Evolutionary conservation across 257 asterid genomes (phyloP).

Genomic region (Fraxinus americana): DNA sequence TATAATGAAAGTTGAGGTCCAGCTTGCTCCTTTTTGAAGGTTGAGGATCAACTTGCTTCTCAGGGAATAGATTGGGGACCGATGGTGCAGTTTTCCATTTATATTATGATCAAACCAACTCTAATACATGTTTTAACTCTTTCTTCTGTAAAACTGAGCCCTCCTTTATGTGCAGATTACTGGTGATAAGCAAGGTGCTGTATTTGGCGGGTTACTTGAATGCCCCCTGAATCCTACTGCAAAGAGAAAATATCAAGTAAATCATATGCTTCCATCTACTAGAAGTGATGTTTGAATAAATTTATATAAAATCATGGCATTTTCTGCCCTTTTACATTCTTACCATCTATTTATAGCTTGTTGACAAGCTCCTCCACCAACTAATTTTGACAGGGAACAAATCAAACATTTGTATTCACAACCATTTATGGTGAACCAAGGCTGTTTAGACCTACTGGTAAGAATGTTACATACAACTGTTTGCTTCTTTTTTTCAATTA

Average conservation of each 20-base stretch:
- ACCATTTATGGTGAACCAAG: constrained; percentile 91
- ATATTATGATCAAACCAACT: background rate
- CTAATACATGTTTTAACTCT: constrained; percentile 2
- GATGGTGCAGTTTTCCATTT: background rate
- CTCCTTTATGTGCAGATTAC: constrained; percentile 58
- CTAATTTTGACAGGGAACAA: constrained; percentile 65
- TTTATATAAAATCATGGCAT: background rate
- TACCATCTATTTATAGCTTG: background rate
- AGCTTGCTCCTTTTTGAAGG: background rate
- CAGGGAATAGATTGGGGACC: background rate
- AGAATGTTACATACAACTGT: constrained; percentile 19
- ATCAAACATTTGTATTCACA: constrained; percentile 87
- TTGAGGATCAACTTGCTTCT: background rate
- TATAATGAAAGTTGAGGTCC: background rate
- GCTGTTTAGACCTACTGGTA: constrained; percentile 93
- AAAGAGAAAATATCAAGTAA: constrained; percentile 87
- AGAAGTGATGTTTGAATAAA: background rate
- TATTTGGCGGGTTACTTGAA: constrained; percentile 94
- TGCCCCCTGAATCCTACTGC: constrained; percentile 83
- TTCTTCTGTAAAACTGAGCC: background rate
- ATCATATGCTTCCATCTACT: constrained; percentile 22
- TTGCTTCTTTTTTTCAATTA: background rate
- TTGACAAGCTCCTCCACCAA: constrained; percentile 19
- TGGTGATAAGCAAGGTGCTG: constrained; percentile 91
- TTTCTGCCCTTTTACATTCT: constrained; percentile 8